These are phyloP conservation scores for Taphrina sp. DNA, from an alignment of 1,139 yeast genomes.

Conservation along the genomic window DNA sequence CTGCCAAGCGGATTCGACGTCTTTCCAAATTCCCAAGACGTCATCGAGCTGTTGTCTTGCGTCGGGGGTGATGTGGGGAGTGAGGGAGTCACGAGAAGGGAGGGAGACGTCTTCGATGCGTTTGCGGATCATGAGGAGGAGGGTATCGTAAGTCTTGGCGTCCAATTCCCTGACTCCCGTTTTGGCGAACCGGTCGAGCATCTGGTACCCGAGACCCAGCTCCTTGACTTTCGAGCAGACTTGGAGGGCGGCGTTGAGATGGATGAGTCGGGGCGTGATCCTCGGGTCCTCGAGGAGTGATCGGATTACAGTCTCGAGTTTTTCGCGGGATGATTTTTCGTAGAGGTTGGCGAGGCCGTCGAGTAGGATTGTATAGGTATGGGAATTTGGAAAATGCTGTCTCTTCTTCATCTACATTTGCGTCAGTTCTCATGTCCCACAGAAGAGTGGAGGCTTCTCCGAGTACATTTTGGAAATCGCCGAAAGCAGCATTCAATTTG, in stretches of 20 bases:
- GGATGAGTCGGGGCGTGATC: conserved; percentile 10
- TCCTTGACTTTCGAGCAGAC: conserved; percentile 8
- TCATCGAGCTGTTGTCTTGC: conserved; percentile 4
- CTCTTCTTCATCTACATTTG: conserved; percentile 21
- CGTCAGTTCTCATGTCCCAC: too few species aligned
- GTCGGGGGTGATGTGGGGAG: neutral
- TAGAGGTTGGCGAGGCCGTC: conserved; percentile 2
- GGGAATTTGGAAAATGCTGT: conserved; percentile 14
- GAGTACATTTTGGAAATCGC: neutral
- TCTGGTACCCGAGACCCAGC: conserved; percentile 1
- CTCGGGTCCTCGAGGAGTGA: conserved; percentile 4
- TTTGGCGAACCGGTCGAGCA: conserved; percentile 1
- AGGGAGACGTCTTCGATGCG: neutral
- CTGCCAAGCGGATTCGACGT: conserved; percentile 10
- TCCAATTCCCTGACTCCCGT: conserved; percentile 8
- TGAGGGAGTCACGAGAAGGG: neutral
- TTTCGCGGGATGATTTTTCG: conserved; percentile 12
- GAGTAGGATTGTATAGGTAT: conserved; percentile 17
- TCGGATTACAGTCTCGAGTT: neutral
- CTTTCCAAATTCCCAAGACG: conserved; percentile 9
- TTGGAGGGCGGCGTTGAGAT: conserved; percentile 22
- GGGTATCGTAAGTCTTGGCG: conserved; percentile 10
- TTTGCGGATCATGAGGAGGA: conserved; percentile 6
- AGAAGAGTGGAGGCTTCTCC: too few species aligned
- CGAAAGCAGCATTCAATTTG: conserved; percentile 5